Conservation (phyloP, 176 grass and related monocot genomes). For the sorghum (Sorghum bicolor) region Sorghum_bicolor_NCBIv3 NC_012876.2:4357001-4357500, state of each 20-base stretch:
- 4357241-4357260: not conserved
- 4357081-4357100: no score
- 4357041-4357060: not conserved
- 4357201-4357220: not conserved
- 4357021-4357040: not conserved
- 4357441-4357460: not conserved
- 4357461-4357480: not conserved
- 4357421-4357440: not conserved
- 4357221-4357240: not conserved
- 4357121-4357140: no score
- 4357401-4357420: not conserved
- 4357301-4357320: no score
- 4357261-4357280: not conserved
- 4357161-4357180: no score
- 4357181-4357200: not conserved
- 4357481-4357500: not conserved
- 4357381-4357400: not conserved
- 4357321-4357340: no score
- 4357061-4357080: not conserved
- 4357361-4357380: no score
- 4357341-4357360: no score
- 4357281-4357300: not conserved
- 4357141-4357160: no score
- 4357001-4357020: not conserved
- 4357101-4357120: not conserved